Evolutionary conservation across 2,329 filamentous ascomycete genomes (phyloP).

Genomic region (Neonectria coccinea): DNA sequence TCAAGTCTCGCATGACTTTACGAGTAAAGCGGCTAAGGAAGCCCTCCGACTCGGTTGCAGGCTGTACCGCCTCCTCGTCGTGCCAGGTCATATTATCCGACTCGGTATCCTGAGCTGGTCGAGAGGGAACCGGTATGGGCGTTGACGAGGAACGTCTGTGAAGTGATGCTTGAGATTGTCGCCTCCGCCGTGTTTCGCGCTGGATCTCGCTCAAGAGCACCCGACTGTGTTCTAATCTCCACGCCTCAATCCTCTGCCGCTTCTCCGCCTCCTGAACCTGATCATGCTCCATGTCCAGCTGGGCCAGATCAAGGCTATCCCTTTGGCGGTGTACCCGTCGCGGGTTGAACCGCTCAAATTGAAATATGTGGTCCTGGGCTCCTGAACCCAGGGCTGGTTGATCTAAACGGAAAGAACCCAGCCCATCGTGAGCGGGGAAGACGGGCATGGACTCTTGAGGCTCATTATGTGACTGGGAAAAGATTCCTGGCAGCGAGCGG

Average conservation of each 20-base stretch:
- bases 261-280: constrained; percentile 76
- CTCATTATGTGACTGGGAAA: constrained; percentile 40
- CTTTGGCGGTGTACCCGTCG: constrained; percentile 68
- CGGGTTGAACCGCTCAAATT: constrained; percentile 88
- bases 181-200: constrained; percentile 79
- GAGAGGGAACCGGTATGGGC: constrained; percentile 45
- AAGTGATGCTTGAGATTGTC: constrained; percentile 68
- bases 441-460: constrained; percentile 70
- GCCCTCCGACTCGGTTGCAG: constrained; percentile 69
- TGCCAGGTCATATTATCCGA: constrained; percentile 63
- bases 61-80: constrained; percentile 60
- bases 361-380: constrained; percentile 87
- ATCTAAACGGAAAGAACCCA: constrained; percentile 84
- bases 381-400: constrained; percentile 63
- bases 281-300: constrained; percentile 65
- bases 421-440: constrained; percentile 90
- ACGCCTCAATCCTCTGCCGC: constrained; percentile 86
- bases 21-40: constrained; percentile 86
- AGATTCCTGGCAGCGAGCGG: constrained; percentile 66
- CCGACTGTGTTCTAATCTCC: constrained; percentile 91
- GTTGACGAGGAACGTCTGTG: constrained; percentile 46
- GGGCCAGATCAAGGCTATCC: constrained; percentile 65
- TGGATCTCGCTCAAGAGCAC: constrained; percentile 90
- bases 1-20: constrained; percentile 87
- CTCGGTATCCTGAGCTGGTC: constrained; percentile 44